These are phyloP conservation scores for Candida sithepensis DNA, from an alignment of 805 yeast species.

Conservation along the genomic window DNA sequence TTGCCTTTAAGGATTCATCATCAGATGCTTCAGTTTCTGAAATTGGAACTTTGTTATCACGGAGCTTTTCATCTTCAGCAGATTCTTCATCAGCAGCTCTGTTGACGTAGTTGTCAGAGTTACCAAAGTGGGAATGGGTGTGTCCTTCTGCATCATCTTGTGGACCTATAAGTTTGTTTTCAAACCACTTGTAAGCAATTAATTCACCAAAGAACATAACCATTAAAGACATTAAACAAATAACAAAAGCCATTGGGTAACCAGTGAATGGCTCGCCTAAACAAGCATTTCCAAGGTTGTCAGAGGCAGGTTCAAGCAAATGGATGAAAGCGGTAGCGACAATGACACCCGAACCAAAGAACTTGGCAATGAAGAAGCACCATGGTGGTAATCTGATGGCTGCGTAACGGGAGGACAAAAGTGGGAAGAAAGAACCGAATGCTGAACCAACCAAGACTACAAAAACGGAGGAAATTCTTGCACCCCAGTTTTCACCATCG, in stretches of 20 bases:
- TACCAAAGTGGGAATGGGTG: conserved; percentile 53
- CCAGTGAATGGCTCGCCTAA: conserved; percentile 51
- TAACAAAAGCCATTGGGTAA: conserved; percentile 52
- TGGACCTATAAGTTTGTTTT: conserved; percentile 22
- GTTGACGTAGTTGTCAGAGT: conserved; percentile 34
- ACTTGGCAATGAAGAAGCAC: conserved; percentile 63
- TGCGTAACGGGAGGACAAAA: conserved; percentile 54
- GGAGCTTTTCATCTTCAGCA: conserved; percentile 22
- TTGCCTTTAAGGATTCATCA: conserved; percentile 32
- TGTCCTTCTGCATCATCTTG: conserved; percentile 34
- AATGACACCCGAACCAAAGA: conserved; percentile 79
- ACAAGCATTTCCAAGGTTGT: conserved; percentile 50
- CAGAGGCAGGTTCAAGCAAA: conserved; percentile 62
- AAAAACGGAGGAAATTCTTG: conserved; percentile 56
- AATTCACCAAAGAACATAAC: conserved; percentile 46
- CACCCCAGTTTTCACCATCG: conserved; percentile 29
- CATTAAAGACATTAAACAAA: conserved; percentile 45
- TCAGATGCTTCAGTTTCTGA: conserved; percentile 26
- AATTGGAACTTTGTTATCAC: conserved; percentile 8
- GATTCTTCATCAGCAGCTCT: conserved; percentile 24
- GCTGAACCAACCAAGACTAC: conserved; percentile 54
- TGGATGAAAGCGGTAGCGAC: conserved; percentile 77
- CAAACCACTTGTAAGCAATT: conserved; percentile 42
- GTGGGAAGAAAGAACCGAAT: conserved; percentile 57
- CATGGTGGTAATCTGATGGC: conserved; percentile 52